Base-by-base conservation (phyloP, 106 monocot species). In the Agapanthus africanus region DNA sequence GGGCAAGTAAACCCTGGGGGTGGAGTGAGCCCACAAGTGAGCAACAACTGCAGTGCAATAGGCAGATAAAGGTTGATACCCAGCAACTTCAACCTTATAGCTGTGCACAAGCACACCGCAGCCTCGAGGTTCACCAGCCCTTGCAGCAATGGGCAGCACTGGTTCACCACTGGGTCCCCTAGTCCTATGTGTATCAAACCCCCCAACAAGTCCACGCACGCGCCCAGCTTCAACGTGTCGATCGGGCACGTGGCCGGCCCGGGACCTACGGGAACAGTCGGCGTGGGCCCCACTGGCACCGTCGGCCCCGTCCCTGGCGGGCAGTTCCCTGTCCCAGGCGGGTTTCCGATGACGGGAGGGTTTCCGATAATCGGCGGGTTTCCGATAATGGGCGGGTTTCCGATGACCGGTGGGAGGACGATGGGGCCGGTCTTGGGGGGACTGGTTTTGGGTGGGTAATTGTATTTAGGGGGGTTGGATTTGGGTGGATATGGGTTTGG, bases 1-100 rank as follows among this genome's bases (percentile, higher is more conserved):
- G 84, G 68, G 82, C 89, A 89, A 1, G 82, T 85, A 73, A 71
- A 85, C 11, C 85, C 85, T 0, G 85, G 89, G 6, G 89, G 89
- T 0, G 82, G 85, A 19, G 79, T 40, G 66, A 79, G 77, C 8
- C 89, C 85, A 35, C 89, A 89, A 40, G 82, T 85, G 32, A 85
- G 64, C 7, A 89, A 74, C 18, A 89, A 72, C 77, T 85, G 79
- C 9, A 89, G 77, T 2, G 89, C 85, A 5, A 89, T 79, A 0
- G 85, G 85, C 27, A 89, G 69, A 47, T 80, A 85, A 42, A 82
- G 11, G 39, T 82, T 85, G 39, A 89, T 72, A 67, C 78, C 73
- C 4, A 89, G 79, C 41, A 89, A 66, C 79, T 82, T 85, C 18
- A 85, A 72, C 72, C 68, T 89, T 10, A 89, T 89, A 30, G 79